A percentile compares a stretch with the other conserved stretches of the same genome.
These are phyloP conservation scores for Populus alba DNA, from an alignment of 345 rosid genomes.

Conservation along the genomic window DNA sequence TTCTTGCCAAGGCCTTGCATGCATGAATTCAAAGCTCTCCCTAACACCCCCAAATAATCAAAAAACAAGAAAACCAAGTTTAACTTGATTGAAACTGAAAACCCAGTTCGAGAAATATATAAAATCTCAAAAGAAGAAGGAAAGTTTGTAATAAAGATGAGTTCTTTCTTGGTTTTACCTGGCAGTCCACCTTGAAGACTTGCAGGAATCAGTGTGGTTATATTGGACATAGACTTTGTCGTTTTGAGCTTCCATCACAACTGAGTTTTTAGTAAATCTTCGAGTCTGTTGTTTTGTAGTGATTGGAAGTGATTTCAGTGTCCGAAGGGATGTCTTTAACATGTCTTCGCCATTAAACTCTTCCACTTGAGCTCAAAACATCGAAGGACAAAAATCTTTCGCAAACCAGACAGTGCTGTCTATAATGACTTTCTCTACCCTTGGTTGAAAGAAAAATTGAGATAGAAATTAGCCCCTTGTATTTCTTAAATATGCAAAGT, in stretches of 20 bases:
- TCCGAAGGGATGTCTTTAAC: background rate
- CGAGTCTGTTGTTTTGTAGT: background rate
- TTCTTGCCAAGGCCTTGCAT: slow-evolving; percentile 69
- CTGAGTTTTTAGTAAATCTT: background rate
- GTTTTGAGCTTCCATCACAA: background rate
- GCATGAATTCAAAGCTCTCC: slow-evolving; percentile 71
- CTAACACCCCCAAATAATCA: slow-evolving; percentile 19
- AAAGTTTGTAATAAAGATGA: background rate
- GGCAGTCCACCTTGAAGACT: slow-evolving; percentile 67
- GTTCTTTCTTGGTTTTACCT: slow-evolving; percentile 35
- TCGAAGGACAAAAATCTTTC: no score
- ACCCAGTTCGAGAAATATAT: background rate
- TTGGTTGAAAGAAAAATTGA: no score
- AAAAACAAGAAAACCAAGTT: background rate
- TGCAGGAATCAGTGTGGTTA: slow-evolving; percentile 73
- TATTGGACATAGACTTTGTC: slow-evolving; percentile 51
- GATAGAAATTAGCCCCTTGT: no score
- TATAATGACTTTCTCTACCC: no score
- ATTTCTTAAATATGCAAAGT: no score
- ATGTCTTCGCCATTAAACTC: background rate
- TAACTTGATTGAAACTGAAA: background rate
- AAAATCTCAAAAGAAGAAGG: background rate
- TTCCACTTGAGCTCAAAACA: background rate
- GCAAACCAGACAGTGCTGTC: no score
- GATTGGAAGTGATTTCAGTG: background rate